These are phyloP conservation scores for Panicum hallii DNA, from an alignment of 202 grass and related monocot genomes.

Conservation along the genomic window DNA sequence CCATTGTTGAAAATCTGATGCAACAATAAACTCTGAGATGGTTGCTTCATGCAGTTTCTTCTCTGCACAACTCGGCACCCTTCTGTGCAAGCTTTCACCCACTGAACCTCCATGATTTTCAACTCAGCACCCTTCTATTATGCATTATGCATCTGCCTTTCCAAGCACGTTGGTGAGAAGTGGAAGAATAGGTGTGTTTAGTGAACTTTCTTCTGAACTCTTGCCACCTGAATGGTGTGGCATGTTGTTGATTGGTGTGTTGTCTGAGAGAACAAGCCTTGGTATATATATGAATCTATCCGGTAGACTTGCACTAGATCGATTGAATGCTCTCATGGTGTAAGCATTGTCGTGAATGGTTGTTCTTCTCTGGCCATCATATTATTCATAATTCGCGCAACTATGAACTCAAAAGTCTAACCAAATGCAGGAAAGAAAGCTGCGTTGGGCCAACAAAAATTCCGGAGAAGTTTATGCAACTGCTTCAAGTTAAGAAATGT, in stretches of 20 bases:
- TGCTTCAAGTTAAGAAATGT: constrained; percentile 15
- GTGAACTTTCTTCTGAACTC: constrained; percentile 25
- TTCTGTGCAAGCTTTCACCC: constrained; percentile 49
- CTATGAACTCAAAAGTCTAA: constrained; percentile 1
- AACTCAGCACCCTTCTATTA: constrained; percentile 45
- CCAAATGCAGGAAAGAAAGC: neutral
- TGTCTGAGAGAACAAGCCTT: constrained; percentile 9
- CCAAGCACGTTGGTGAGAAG: constrained; percentile 35
- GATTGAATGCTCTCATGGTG: neutral
- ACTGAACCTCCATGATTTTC: constrained; percentile 31
- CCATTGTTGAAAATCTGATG: neutral
- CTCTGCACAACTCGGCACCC: neutral
- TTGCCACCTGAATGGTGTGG: constrained; percentile 15
- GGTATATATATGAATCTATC: constrained; percentile 3
- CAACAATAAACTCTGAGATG: neutral
- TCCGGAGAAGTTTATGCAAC: neutral
- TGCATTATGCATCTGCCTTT: constrained; percentile 35
- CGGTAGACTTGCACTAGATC: neutral
- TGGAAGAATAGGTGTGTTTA: neutral
- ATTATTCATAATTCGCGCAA: neutral
- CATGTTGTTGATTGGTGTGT: constrained; percentile 22
- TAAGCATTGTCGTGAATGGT: neutral
- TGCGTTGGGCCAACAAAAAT: constrained; percentile 12
- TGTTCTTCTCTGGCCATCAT: neutral
- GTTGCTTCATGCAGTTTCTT: neutral